Base-by-base conservation (phyloP, 2,329 filamentous ascomycete genomes). In the Alternaria postmessia region DNA sequence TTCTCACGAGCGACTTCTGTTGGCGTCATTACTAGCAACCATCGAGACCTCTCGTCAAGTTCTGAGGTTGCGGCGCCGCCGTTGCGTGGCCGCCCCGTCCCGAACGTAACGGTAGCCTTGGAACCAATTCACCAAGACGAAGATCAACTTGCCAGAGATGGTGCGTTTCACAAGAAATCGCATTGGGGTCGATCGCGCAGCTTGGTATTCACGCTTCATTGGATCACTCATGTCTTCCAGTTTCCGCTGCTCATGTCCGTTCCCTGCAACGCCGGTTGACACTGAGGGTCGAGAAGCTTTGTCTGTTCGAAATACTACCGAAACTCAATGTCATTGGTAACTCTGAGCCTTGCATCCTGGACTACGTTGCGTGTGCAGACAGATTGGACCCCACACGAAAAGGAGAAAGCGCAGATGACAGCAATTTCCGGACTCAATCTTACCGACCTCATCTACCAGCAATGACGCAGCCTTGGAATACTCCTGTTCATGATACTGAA, bases 201-300 rank as follows among this genome's bases (percentile, higher is more conserved):
- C 39, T 39, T 16, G n/a, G 3, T 38, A 14, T 36, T 20, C 16
- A 26, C 28, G 14, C 26, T 18, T 55, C 7, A 51, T 44, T 51
- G 51, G 51, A 38, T 38, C 32, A 28, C 49, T 39, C 9, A 16
- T 20, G 18, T 42, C 41, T 16, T 24, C n/a, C n/a, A 18, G 42
- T 11, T 14, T 46, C 41, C 47, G 47, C 53, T 47, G n/a, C 49
- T 59, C 46, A 57, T 57, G 34, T 60, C 57, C 57, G 53, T 41
- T 44, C 57, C 52, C 46, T 60, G 54, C 30, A 43, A 55, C 18
- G 43, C 26, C 9, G 30, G 42, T 34, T 39, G 34, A 12, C 16
- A 18, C 14, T 12, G 38, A 49, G 14, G 34, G 43, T 41, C 44
- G 30, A n/a, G 16, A 51, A 53, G 41, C 49, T 42, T 55, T 26